Percentiles rank a stretch among this genome's conserved stretches.
Evolutionary conservation across 2,329 filamentous ascomycete genomes (phyloP).

Genomic region (Neofusicoccum laricinum): DNA sequence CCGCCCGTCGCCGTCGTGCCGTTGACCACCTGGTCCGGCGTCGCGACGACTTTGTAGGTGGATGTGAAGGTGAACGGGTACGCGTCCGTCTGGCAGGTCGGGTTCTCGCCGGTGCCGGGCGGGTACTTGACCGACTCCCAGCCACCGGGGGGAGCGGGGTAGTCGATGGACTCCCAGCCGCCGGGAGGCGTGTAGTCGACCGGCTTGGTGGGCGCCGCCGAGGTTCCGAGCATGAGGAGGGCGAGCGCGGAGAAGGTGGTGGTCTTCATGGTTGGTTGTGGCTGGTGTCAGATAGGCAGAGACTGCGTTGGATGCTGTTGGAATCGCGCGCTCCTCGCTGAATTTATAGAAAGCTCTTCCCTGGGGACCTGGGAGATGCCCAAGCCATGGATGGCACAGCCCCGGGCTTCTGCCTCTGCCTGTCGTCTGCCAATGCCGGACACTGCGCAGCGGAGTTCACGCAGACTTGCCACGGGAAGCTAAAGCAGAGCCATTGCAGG

Average conservation of each 20-base stretch:
- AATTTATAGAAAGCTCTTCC: neutral
- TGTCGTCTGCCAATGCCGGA: neutral
- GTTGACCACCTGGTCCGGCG: slow-evolving; percentile 51
- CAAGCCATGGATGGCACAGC: neutral
- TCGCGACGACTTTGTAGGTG: slow-evolving; percentile 48
- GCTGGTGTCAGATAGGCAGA: neutral
- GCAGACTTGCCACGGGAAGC: neutral
- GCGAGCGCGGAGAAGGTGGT: neutral
- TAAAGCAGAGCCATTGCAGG: neutral
- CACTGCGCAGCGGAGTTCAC: neutral
- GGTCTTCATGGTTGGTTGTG: neutral
- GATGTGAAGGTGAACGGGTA: slow-evolving; percentile 46
- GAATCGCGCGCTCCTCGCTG: neutral
- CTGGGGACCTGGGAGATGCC: neutral
- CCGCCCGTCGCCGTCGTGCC: slow-evolving; percentile 40
- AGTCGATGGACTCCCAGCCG: neutral
- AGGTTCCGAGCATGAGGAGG: neutral
- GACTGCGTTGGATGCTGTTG: neutral
- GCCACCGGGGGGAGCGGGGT: neutral
- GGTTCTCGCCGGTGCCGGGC: neutral
- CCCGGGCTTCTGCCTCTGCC: neutral
- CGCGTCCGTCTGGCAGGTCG: slow-evolving; percentile 22
- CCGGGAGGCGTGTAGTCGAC: neutral
- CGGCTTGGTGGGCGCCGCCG: neutral
- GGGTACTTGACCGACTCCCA: neutral